phyloP scores from a whole-genome alignment of 441 rosid genomes.

The Viola pubescens region DNA sequence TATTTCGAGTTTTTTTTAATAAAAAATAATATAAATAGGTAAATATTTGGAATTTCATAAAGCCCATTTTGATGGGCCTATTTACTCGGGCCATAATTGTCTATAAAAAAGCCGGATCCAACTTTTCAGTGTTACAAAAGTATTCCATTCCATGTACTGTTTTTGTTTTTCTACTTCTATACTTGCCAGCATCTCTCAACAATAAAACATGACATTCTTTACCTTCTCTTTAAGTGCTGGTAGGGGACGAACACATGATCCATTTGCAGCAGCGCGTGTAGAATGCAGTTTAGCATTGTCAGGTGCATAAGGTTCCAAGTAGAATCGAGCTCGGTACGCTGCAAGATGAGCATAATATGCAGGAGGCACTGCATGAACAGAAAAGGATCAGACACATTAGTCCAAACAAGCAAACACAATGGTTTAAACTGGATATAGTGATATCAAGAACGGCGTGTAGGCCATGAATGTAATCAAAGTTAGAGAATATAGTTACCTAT shows the following conservation, averaged over 20 bases:
- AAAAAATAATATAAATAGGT: too few relatives aligned
- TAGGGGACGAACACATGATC: constrained; percentile 51
- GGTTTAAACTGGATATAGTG: background rate
- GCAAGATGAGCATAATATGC: background rate
- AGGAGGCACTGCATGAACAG: background rate
- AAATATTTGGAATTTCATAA: too few relatives aligned
- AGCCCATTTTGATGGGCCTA: too few relatives aligned
- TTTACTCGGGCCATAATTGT: too few relatives aligned
- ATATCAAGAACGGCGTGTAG: background rate
- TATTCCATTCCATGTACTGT: background rate
- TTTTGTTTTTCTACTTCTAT: background rate
- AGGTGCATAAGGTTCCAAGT: background rate
- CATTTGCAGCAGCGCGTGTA: constrained; percentile 19
- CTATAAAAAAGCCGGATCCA: too few relatives aligned
- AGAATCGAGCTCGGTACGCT: constrained; percentile 3
- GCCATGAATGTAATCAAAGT: background rate
- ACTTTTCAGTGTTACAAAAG: background rate
- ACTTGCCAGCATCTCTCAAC: constrained; percentile 41
- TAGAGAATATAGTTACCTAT: background rate
- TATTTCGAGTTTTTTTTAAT: too few relatives aligned
- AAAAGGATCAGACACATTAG: background rate
- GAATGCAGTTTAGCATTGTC: background rate
- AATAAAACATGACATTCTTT: constrained; percentile 89
- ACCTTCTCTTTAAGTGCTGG: constrained; percentile 86
- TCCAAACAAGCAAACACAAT: background rate